Base-by-base conservation (phyloP, 2,329 filamentous ascomycete genomes). In the Chaetomium sp. region DNA sequence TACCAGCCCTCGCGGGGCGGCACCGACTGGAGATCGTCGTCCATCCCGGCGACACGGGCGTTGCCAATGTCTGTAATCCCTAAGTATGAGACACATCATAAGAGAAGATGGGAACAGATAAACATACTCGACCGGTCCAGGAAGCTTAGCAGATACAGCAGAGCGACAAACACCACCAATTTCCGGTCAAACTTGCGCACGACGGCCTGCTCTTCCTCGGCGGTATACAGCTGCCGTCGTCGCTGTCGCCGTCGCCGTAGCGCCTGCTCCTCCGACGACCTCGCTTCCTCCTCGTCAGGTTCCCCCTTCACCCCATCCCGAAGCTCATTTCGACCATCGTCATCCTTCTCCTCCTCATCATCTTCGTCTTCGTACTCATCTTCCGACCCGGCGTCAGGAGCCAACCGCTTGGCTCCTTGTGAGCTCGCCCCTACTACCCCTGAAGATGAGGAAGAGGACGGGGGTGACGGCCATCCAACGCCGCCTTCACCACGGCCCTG, bases 101-200 rank as follows among this genome's bases (percentile, higher is more conserved):
- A 25, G 16, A 25, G 16, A 16, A 13, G 19, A 8, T 2, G 9
- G 19, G 51, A 35, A 35, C 33, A 19, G 27, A 35, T 29, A 63
- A 64, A 79, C 83, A 67, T 80, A 93, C 91, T 96, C 21, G 91
- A 93, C 69, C 93, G 84, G 76, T 97, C 93, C 69, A 97, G 78
- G 74, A 96, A 97, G 68, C 88, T 90, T 67, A 97, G 80, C 81
- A 96, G 85, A 74, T 95, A 97, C 13, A 97, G 82, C 65, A 94
- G 75, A 12, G 91, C 90, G 68, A 97, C 83, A 74, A 97, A 96
- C 0, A 91, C 75, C 6, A 96, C 91, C 60, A 97, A 82, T 68
- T 84, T 86, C 63, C 86, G 82, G 75, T 97, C 93, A 70, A 97
- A 87, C 78, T 91, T 93, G 72, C 81, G 82, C 63, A 93, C 82